A percentile compares a stretch with the other conserved stretches of the same genome.
Conservation (phyloP, 306 rosid species). For the Oemleria cerasiformis region DNA sequence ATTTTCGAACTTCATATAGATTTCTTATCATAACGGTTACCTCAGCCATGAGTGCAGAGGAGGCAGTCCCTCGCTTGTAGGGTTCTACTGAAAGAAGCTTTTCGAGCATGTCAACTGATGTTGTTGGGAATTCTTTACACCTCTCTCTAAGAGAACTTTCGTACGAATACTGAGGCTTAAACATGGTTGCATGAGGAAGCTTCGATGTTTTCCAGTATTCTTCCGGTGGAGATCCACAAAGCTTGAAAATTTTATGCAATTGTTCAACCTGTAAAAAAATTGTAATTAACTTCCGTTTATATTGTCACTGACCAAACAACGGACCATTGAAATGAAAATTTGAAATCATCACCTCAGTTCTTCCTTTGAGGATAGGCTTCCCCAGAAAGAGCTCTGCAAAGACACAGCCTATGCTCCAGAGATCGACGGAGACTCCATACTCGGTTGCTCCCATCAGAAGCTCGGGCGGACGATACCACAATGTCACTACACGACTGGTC, state of each 20-base stretch:
- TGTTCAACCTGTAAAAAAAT: constrained; percentile 70
- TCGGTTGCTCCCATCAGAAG: constrained; percentile 91
- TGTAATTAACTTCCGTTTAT: not conserved
- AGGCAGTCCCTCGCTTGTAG: constrained; percentile 73
- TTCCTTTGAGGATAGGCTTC: constrained; percentile 88
- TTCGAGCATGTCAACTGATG: constrained; percentile 62
- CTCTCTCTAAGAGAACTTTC: constrained; percentile 65
- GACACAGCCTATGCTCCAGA: constrained; percentile 97
- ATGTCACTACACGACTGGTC: constrained; percentile 91
- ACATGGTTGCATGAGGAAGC: constrained; percentile 91
- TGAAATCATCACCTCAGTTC: constrained; percentile 76
- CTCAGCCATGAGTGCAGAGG: constrained; percentile 86
- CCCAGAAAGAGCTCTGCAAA: constrained; percentile 80
- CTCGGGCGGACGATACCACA: constrained; percentile 99
- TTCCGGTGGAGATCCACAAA: constrained; percentile 88
- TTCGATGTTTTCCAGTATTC: constrained; percentile 78
- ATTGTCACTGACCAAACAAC: no score
- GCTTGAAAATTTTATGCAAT: constrained; percentile 88
- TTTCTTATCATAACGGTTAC: constrained; percentile 27
- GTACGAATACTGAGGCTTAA: constrained; percentile 72
- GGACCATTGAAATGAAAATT: no score
- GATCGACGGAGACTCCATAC: constrained; percentile 83
- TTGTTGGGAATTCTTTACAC: constrained; percentile 55
- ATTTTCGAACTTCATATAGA: not conserved
- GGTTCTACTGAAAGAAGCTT: constrained; percentile 73